Evolutionary conservation across 2,329 filamentous ascomycete genomes (phyloP), one percentile per base, ranked within the genome.

Genomic region (Cladosporium velox): DNA sequence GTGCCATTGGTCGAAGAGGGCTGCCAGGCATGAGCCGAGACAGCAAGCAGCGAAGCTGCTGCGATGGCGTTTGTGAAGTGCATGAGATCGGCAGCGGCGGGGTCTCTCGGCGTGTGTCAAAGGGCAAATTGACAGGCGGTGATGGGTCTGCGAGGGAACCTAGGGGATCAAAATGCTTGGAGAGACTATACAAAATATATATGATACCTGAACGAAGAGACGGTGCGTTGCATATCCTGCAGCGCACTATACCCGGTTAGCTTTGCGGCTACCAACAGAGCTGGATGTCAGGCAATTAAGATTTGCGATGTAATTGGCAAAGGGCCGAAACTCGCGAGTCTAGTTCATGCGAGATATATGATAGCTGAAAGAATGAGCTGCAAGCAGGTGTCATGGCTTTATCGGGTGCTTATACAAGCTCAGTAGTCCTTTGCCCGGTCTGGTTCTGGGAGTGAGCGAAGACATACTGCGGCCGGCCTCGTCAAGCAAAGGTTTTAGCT

Each of bases 1-100:
- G 73, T 72, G 5, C 65, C 68, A 24, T 65, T 63, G 7, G 73
- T 75, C 18, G 68, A 67, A 49, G 73, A 73, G 24, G 72, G 71
- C 28, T 68, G 67, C 66, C 71, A 71, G 66, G 67, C 47, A 59
- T 47, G 24, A 41, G 49, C 61, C 26, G 51, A 57, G 49, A 32
- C 47, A 30, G 57, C 64, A 35, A 65, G 64, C 54, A 60, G 64
- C 26, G 64, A 65, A 28, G 51, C 61, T 44, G 61, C 61, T 47
- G 51, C 61, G 21, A 28, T 26, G 32, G 32, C 26, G 24, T 26
- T 44, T 24, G 51, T 57, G 49, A 64, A 47, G 35, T 64, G 61
- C 61, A 64, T 64, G 35, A 18, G 35, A 64, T 57, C 51, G 61
- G 41, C 51, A 35, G 24, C 24, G 61, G 38, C 10, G 14, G 55